Base-by-base conservation (phyloP, 1,139 yeast genomes). In the Hyphopichia burtonii region DNA sequence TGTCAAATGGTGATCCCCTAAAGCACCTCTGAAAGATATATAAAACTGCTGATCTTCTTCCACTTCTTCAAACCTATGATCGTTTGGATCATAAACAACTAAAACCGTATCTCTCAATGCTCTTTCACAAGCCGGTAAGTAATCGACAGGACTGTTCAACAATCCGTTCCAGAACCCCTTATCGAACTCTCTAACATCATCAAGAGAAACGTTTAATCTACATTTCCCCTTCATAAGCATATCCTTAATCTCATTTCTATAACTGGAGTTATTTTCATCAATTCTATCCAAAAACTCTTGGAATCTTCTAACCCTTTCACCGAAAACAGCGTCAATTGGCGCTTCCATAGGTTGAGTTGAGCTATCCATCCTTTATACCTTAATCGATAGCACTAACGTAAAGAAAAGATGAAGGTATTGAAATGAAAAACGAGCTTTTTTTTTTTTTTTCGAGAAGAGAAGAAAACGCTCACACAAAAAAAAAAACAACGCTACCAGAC, bases 121-220 rank as follows among this genome's bases (percentile, higher is more conserved):
- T 45, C 85, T 74, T 59, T 91, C 96, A 46, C 93, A 86, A 7
- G 98, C 91, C 6, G 97, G 98, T 27, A 93, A 68, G 55, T 65
- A 91, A 43, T 90, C 96, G 0, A 95, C 83, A 0, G 99, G 99
- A 18, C 69, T 70, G 46, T 79, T 74, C 45, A 93, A 66, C 18
- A 90, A 62, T 1, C 98, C 98, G 2, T 63, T 61, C 88, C 98
- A 94, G 55, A 84, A 80, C 2, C 77, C 81, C 40, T 80, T 69
- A 63, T 91, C 96, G 55, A 86, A 91, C 44, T 86, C 94, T 54
- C 98, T 75, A 20, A 93, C 62, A 51, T 93, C 97, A 63, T 93
- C 99, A 40, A 93, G 71, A 23, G 93, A 83, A 4, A 93, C 83
- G 4, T 76, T 70, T 38, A 93, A 71, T 52, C 99, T 74, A 53